Base-by-base conservation (phyloP, 148 eudicot species). In the Selenicereus undatus region DNA sequence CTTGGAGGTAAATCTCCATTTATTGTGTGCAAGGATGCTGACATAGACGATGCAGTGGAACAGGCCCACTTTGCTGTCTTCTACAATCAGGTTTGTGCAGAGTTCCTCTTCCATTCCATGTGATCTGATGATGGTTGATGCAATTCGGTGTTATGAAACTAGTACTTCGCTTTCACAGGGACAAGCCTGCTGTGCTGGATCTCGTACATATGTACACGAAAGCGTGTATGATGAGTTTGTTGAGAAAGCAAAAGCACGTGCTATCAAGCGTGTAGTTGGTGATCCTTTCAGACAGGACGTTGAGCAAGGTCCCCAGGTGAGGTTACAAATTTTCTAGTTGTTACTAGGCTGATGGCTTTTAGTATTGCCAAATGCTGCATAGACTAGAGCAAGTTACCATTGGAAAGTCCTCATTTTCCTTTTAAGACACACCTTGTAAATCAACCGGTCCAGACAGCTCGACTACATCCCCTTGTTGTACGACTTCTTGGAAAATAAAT, bases 1-100 rank as follows among this genome's bases (percentile, higher is more conserved):
- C 92, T 93, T 60, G 97, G 97, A 65, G 97, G 94, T 10, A 93
- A 91, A 82, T 93, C 97, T 42, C 93, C 97, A 32, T 90, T 93
- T 81, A 93, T 93, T 81, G 94, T 93, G 76, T 93, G 90, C 68
- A 88, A 91, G 85, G 94, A 93, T 87, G 94, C 91, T 82, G 93
- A 91, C 70, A 78, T 93, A 32, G 97, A 93, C 71, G 77, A 89
- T 70, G 97, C 97, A 35, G 97, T 91, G 45, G 97, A 93, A 80
- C 84, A 86, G 11, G 97, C 97, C 0, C 97, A 93, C 73, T 83
- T 80, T 78, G 93, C 97, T 76, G 82, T 91, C 35, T 93, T 93
- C 85, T 93, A 89, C 68, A 93, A 92, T 81, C 93, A 91, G 89
- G 97, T 89, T 58, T 76, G 74, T 24, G 14, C 20, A 7, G 68